Base-by-base conservation (phyloP, 768 basidiomycete species). In the Boletus subparvulus region DNA sequence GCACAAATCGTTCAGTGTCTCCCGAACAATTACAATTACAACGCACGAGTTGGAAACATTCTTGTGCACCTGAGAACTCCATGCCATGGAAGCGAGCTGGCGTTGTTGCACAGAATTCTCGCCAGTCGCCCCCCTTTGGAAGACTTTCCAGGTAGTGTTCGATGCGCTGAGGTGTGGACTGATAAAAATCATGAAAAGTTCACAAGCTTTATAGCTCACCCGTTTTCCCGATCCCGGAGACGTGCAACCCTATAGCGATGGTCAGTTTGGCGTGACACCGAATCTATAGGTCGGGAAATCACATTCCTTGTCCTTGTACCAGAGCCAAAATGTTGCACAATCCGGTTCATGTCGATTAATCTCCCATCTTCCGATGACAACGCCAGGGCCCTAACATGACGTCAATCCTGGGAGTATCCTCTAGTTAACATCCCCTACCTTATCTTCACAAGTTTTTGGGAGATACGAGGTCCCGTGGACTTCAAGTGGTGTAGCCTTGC, bases 51-150 rank as follows among this genome's bases (percentile, higher is more conserved):
- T 65, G 52, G 49, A 58, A 64, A 32, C 69, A 73, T 46, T 59
- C 48, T 1, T 68, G 47, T 0, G 71, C 65, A 16, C 65, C 62
- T 0, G 44, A 24, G 40, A 71, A 73, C 21, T 65, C 62, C 54
- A 71, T 47, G 7, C 61, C 60, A n/a, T 17, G 57, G 55, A 73
- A 71, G 12, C 35, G 51, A 1, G 52, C 65, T 0, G 72, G 72
- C 2, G 72, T 74, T 8, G 71, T 72, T 14, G 73, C 67, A 47
- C 73, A 74, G 46, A 74, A 69, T 46, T 66, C 62, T 11, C 60
- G 58, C 71, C 72, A 74, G 26, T 68, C 65, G 16, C 62, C 49
- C 7, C 70, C 68, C 8, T 6, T 4, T 8, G 66, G 70, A 16
- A 74, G 61, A 16, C 69, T 66, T n/a, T 66, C 63, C 9, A 74